A percentile compares a stretch with the other conserved stretches of the same genome.
These are phyloP conservation scores for Dictyophora rubrovolvata DNA, from an alignment of 768 basidiomycete genomes.

Conservation along the genomic window DNA sequence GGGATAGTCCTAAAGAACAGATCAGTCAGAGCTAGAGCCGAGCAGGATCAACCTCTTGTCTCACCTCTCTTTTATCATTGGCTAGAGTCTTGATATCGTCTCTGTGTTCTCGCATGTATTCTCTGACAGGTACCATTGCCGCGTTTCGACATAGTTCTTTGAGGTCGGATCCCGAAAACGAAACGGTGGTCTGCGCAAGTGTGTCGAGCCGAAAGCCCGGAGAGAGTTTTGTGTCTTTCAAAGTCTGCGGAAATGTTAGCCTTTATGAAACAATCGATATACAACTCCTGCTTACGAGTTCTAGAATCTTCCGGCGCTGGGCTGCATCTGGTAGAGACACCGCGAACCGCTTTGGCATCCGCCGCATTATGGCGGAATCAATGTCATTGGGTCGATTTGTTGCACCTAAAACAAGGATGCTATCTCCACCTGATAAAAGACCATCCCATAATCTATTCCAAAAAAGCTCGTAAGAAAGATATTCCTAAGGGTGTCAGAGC, in stretches of 20 bases:
- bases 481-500: constrained; percentile 4
- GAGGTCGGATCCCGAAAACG: constrained; percentile 83
- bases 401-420: constrained; percentile 86
- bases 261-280: not conserved
- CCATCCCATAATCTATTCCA: constrained; percentile 90
- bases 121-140: constrained; percentile 85
- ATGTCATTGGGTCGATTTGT: constrained; percentile 94
- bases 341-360: constrained; percentile 97
- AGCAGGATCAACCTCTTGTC: constrained; percentile 26
- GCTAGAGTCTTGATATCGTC: constrained; percentile 5
- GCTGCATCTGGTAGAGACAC: constrained; percentile 67
- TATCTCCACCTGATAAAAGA: constrained; percentile 64
- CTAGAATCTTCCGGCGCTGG: constrained; percentile 78
- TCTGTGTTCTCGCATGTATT: constrained; percentile 48
- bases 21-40: constrained; percentile 34
- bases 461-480: not conserved
- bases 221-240: constrained; percentile 63
- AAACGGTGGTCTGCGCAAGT: constrained; percentile 62
- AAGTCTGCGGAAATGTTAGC: constrained; percentile 50
- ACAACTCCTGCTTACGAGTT: constrained; percentile 40
- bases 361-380: constrained; percentile 74
- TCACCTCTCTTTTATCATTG: constrained; percentile 9
- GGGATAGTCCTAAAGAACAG: constrained; percentile 55
- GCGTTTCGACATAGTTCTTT: constrained; percentile 89
- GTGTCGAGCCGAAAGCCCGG: constrained; percentile 47